Conservation (phyloP, 805 yeast genomes). For the Candida arabinofermentans region DNA sequence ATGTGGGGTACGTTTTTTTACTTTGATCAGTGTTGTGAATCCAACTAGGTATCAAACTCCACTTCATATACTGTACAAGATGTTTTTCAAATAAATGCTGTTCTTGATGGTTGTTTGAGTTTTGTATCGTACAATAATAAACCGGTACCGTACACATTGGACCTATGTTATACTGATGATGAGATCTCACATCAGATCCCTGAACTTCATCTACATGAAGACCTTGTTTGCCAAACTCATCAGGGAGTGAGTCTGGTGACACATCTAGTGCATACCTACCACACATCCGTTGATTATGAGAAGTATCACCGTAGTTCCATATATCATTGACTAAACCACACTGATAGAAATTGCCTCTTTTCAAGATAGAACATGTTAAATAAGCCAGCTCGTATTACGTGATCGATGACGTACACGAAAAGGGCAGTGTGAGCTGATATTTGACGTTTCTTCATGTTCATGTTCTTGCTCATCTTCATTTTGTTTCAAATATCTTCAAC, state of each 20-base stretch:
- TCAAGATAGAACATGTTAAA: no score
- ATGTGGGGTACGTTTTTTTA: conserved; percentile 43
- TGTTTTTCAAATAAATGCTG: conserved; percentile 3
- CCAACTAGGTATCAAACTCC: conserved; percentile 80
- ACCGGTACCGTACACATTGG: conserved; percentile 55
- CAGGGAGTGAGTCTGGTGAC: conserved; percentile 40
- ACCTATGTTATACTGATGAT: conserved; percentile 52
- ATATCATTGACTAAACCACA: neutral
- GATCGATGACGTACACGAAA: no score
- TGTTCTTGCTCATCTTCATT: no score
- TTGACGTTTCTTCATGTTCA: no score
- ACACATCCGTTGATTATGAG: conserved; percentile 23
- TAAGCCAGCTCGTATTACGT: no score
- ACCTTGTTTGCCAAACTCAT: conserved; percentile 31
- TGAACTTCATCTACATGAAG: conserved; percentile 25
- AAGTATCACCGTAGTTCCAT: neutral
- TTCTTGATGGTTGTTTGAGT: neutral
- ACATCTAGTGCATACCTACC: conserved; percentile 33
- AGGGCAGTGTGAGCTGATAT: no score
- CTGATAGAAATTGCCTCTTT: no score
- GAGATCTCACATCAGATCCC: conserved; percentile 19
- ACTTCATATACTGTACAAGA: conserved; percentile 54
- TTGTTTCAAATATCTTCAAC: no score
- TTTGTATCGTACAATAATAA: conserved; percentile 20
- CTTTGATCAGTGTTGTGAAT: conserved; percentile 34